Percentiles rank a stretch among this genome's conserved stretches.
These are phyloP conservation scores for Debaryomyces tyrocola DNA, from an alignment of 805 yeast genomes.

Conservation along the genomic window DNA sequence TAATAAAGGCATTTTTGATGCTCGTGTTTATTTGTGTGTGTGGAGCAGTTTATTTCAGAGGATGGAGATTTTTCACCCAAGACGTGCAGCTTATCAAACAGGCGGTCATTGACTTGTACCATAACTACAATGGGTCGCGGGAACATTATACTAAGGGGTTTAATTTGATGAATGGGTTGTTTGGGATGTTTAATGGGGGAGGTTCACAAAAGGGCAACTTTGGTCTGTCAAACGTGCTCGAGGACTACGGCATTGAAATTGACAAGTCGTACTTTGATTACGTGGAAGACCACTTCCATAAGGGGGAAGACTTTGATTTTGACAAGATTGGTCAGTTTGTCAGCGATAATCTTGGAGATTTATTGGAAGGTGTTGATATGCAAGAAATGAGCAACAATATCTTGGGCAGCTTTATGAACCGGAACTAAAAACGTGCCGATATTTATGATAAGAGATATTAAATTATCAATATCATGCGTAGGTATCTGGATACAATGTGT, in stretches of 20 bases:
- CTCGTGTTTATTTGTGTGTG: conserved; percentile 12
- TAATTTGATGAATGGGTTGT: background rate
- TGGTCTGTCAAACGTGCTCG: background rate
- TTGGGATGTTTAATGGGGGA: conserved; percentile 4
- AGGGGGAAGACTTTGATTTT: conserved; percentile 4
- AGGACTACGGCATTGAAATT: conserved; percentile 17
- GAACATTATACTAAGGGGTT: background rate
- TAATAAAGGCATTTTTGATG: conserved; percentile 17
- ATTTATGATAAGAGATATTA: too few species aligned
- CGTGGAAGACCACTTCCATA: conserved; percentile 8
- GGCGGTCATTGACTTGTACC: background rate
- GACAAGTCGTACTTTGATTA: conserved; percentile 14
- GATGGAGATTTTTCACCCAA: conserved; percentile 19
- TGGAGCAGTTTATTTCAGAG: conserved; percentile 20
- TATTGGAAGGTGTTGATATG: conserved; percentile 1
- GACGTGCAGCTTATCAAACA: conserved; percentile 13
- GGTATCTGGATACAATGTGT: too few species aligned
- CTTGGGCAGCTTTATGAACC: background rate
- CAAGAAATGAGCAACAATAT: conserved; percentile 1
- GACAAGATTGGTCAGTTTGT: conserved; percentile 7
- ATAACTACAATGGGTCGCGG: background rate
- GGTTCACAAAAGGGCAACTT: conserved; percentile 1
- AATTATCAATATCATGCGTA: too few species aligned
- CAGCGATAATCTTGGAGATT: conserved; percentile 4
- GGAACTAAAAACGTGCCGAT: background rate